phyloP scores from a whole-genome alignment of 495 filamentous ascomycete genomes.

The Penicillium fimorum region DNA sequence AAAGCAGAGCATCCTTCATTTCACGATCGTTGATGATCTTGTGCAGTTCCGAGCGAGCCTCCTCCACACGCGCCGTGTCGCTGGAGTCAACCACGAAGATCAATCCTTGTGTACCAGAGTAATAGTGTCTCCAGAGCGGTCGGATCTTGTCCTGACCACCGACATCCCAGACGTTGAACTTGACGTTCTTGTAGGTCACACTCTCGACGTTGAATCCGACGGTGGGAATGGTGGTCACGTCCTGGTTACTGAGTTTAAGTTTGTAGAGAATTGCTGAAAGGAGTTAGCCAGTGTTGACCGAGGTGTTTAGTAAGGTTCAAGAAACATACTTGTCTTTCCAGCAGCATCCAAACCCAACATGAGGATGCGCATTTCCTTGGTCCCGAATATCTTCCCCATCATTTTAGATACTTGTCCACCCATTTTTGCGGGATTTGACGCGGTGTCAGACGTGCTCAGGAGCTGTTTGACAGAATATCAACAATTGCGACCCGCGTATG shows the following conservation, averaged over 20 bases:
- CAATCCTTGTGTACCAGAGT: conserved; percentile 93
- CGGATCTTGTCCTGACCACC: conserved; percentile 99
- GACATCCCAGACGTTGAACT: conserved; percentile 99
- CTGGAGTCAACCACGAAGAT: conserved; percentile 97
- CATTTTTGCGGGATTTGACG: conserved; percentile 52
- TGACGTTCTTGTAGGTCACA: conserved; percentile 98
- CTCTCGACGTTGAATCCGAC: conserved; percentile 99
- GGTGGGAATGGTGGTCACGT: conserved; percentile 98
- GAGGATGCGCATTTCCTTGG: conserved; percentile 95
- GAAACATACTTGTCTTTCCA: conserved; percentile 84
- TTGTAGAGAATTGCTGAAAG: conserved; percentile 90
- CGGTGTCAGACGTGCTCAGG: conserved; percentile 12
- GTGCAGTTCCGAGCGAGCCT: conserved; percentile 85
- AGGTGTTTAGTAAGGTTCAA: conserved; percentile 1
- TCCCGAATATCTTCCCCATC: conserved; percentile 97
- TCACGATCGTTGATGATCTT: conserved; percentile 96
- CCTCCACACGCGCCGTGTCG: conserved; percentile 81
- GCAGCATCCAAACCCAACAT: conserved; percentile 98
- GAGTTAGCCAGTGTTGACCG: conserved; percentile 15
- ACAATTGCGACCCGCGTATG: conserved; percentile 6
- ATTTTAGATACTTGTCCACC: conserved; percentile 81
- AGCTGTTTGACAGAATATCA: conserved; percentile 4
- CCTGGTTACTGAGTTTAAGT: conserved; percentile 89
- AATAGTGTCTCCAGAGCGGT: conserved; percentile 97
- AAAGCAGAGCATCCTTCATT: conserved; percentile 92